Percentiles rank a stretch among this genome's conserved stretches.
phyloP scores from a whole-genome alignment of 495 filamentous ascomycete genomes.

The Darksidea phi region DNA sequence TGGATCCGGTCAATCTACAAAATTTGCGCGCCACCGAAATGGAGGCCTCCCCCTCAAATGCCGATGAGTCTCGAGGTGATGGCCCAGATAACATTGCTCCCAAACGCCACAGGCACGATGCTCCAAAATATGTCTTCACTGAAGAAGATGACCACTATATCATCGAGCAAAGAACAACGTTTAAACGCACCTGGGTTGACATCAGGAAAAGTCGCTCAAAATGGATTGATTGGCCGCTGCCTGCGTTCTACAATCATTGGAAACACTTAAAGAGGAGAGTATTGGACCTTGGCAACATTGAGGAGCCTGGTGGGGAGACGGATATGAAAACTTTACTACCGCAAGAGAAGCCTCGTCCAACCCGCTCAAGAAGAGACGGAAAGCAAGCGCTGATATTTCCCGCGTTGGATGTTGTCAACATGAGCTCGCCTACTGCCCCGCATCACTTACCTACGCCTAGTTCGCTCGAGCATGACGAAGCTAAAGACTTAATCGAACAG shows the following conservation, averaged over 20 bases:
- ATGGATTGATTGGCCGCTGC: slow-evolving; percentile 6
- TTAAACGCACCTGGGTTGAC: background rate
- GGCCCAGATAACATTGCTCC: background rate
- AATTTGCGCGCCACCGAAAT: no score
- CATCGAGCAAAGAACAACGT: slow-evolving; percentile 4
- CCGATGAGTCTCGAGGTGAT: no score
- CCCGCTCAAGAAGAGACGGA: no score
- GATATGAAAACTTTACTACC: background rate
- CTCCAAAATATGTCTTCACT: slow-evolving; percentile 7
- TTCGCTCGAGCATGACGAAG: background rate
- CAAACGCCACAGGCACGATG: background rate
- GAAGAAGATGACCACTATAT: slow-evolving; percentile 11
- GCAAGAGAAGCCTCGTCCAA: background rate
- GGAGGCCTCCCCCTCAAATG: no score
- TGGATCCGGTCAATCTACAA: no score
- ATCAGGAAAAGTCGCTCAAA: slow-evolving; percentile 1
- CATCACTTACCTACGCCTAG: background rate
- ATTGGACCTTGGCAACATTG: background rate
- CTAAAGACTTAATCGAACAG: background rate
- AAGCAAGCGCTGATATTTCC: no score
- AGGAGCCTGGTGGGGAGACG: background rate
- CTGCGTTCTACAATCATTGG: slow-evolving; percentile 5
- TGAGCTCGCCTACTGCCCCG: no score
- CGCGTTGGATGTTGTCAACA: no score
- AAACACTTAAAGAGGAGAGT: background rate